Conservation (phyloP, 1,284 basidiomycete species). For the Polyporus tsugae region DNA sequence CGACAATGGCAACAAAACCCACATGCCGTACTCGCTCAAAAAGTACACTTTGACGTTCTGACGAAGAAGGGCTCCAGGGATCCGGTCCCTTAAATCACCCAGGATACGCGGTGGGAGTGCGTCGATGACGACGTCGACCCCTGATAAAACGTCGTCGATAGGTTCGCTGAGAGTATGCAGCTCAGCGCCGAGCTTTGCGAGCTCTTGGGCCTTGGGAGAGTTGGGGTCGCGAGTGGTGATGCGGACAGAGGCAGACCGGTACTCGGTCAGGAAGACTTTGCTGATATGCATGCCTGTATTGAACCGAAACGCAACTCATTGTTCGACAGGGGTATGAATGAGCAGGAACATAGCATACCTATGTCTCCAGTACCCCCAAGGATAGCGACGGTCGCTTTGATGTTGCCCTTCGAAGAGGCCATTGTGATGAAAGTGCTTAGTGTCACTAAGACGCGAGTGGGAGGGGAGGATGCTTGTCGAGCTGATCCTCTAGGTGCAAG, state of each 20-base stretch:
- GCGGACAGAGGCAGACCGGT: constrained; percentile 4
- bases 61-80: constrained; percentile 32
- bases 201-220: constrained; percentile 26
- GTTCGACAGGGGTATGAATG: not conserved
- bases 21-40: constrained; percentile 42
- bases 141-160: constrained; percentile 31
- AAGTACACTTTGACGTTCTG: constrained; percentile 38
- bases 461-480: not conserved
- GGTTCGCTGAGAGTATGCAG: constrained; percentile 27
- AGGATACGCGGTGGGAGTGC: constrained; percentile 14
- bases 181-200: constrained; percentile 35
- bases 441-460: not conserved
- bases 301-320: not conserved
- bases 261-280: constrained; percentile 9
- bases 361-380: constrained; percentile 1
- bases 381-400: not conserved
- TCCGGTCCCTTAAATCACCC: constrained; percentile 26
- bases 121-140: constrained; percentile 37
- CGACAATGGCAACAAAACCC: constrained; percentile 13
- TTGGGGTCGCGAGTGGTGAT: constrained; percentile 26
- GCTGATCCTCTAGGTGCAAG: too few relatives aligned
- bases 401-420: constrained; percentile 1
- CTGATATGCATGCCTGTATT: not conserved
- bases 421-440: not conserved
- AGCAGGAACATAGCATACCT: not conserved